These are phyloP conservation scores for Medicago arabica DNA, from an alignment of 306 rosid species.

Conservation along the genomic window DNA sequence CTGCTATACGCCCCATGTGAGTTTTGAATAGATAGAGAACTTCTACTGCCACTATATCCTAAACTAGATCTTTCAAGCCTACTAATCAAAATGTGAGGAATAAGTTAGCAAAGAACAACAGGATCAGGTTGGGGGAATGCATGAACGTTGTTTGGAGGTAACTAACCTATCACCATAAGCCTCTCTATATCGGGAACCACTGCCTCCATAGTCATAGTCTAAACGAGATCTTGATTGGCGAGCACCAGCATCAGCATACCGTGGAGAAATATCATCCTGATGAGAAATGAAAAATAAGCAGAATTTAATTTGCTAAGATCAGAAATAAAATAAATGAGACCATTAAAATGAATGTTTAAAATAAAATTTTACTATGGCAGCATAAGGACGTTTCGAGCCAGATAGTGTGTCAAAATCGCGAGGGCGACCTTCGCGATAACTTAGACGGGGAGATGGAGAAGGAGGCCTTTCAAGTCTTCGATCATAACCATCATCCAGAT, in stretches of 20 bases:
- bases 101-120: conserved; percentile 16
- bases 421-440: conserved; percentile 74
- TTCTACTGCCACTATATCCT: conserved; percentile 77
- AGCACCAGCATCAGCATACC: conserved; percentile 70
- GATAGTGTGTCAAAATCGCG: conserved; percentile 76
- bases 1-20: conserved; percentile 76
- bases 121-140: neutral
- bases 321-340: conserved; percentile 17
- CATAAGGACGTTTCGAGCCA: conserved; percentile 89
- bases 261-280: conserved; percentile 84
- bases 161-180: conserved; percentile 79
- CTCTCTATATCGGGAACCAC: conserved; percentile 79
- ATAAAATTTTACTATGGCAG: conserved; percentile 60
- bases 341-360: neutral
- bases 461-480: conserved; percentile 84
- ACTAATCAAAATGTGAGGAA: conserved; percentile 39
- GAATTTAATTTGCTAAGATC: neutral
- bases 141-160: conserved; percentile 18
- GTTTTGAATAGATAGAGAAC: conserved; percentile 69
- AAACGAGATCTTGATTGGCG: conserved; percentile 89
- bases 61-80: conserved; percentile 79
- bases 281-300: conserved; percentile 10
- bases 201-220: conserved; percentile 81
- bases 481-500: conserved; percentile 78
- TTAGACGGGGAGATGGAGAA: conserved; percentile 61